These are phyloP conservation scores for Blastomyces silverae DNA, from an alignment of 2,329 filamentous ascomycete species.

Conservation along the genomic window DNA sequence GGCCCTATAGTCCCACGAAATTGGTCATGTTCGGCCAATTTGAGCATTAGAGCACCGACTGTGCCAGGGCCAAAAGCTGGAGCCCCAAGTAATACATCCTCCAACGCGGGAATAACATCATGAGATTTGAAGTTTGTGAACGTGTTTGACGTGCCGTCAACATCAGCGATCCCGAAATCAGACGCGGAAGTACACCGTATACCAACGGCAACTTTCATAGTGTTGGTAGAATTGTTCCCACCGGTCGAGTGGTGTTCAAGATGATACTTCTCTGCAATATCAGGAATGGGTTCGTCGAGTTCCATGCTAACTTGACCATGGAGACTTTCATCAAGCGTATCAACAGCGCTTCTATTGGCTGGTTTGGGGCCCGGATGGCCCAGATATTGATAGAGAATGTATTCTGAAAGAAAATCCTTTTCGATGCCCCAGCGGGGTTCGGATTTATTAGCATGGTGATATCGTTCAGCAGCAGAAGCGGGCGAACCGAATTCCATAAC, in stretches of 20 bases:
- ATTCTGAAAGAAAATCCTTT: conserved; percentile 5
- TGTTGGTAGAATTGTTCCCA: not conserved
- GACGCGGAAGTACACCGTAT: conserved; percentile 4
- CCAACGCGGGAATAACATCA: not conserved
- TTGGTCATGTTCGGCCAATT: not conserved
- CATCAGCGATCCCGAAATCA: not conserved
- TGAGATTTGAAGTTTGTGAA: conserved; percentile 1
- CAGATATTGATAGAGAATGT: conserved; percentile 6
- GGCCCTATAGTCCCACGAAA: not conserved
- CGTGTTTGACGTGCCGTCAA: not conserved
- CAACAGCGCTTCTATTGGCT: not conserved
- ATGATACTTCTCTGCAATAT: conserved; percentile 4
- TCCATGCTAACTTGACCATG: not conserved
- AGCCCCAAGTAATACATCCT: not conserved
- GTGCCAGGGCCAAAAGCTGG: not conserved
- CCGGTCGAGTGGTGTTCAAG: not conserved
- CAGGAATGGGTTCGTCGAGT: not conserved
- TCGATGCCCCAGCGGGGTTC: not conserved
- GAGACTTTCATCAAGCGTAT: not conserved
- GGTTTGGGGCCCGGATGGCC: not conserved
- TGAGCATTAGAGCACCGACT: not conserved
- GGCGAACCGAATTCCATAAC: not conserved
- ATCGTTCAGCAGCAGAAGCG: not conserved
- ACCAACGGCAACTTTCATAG: conserved; percentile 7
- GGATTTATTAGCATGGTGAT: not conserved